Evolutionary conservation across 768 basidiomycete species (phyloP).

Genomic region (Kwoniella botswanensis): DNA sequence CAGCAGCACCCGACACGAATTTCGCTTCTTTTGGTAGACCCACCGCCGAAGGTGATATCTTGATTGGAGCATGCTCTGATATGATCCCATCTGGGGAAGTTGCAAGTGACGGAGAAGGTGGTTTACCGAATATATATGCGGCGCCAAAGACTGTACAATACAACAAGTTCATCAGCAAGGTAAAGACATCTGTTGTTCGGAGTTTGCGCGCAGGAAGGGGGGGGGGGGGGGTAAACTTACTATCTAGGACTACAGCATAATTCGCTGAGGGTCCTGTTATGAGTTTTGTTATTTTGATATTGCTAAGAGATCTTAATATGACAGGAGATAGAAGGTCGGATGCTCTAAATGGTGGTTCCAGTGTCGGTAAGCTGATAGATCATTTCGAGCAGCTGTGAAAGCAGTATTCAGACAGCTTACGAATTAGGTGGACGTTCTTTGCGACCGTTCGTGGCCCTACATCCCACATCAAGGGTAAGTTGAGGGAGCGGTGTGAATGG

Average conservation of each 20-base stretch:
- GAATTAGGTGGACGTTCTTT: slow-evolving; percentile 68
- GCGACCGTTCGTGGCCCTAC: slow-evolving; percentile 75
- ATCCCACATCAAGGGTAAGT: not conserved
- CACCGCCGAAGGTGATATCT: slow-evolving; percentile 66
- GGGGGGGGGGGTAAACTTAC: too few species aligned
- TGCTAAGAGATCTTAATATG: slow-evolving; percentile 84
- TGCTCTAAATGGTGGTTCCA: slow-evolving; percentile 49
- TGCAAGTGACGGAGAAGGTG: slow-evolving; percentile 69
- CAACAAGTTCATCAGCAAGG: not conserved
- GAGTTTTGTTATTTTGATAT: slow-evolving; percentile 73
- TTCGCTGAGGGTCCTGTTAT: slow-evolving; percentile 63
- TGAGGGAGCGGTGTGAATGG: not conserved
- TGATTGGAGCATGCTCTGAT: slow-evolving; percentile 75
- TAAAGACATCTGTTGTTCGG: too few species aligned
- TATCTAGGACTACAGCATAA: slow-evolving; percentile 53
- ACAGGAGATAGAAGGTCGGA: slow-evolving; percentile 87
- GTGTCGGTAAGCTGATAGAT: too few species aligned
- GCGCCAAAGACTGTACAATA: slow-evolving; percentile 63
- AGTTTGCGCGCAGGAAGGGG: not conserved
- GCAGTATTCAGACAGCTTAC: not conserved
- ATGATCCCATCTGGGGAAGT: slow-evolving; percentile 64
- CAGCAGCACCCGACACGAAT: slow-evolving; percentile 83
- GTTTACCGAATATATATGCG: slow-evolving; percentile 90
- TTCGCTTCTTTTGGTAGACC: slow-evolving; percentile 62
- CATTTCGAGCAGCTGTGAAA: not conserved